phyloP scores from a whole-genome alignment of 495 filamentous ascomycete species.

The Jackrogersella minutella region DNA sequence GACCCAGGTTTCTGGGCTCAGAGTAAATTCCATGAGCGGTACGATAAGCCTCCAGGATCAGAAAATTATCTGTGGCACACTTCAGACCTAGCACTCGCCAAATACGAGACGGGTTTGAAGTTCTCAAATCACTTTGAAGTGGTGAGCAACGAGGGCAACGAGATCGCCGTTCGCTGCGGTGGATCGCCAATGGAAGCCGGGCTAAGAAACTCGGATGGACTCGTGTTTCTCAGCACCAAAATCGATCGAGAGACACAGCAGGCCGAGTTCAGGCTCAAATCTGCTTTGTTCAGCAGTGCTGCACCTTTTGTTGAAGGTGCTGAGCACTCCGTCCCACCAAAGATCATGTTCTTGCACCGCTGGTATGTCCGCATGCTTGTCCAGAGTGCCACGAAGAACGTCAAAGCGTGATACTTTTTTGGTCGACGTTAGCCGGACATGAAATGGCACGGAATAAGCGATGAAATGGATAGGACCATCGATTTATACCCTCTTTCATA shows the following conservation, averaged over 20 bases:
- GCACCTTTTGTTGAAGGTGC: constrained; percentile 49
- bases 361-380: constrained; percentile 65
- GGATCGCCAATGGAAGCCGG: constrained; percentile 67
- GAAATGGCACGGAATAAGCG: neutral
- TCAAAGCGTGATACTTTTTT: constrained; percentile 20
- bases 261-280: constrained; percentile 74
- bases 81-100: constrained; percentile 59
- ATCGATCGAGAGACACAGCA: constrained; percentile 66
- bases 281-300: constrained; percentile 63
- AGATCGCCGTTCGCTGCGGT: constrained; percentile 71
- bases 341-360: constrained; percentile 65
- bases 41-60: constrained; percentile 69
- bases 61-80: constrained; percentile 69
- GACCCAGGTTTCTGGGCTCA: constrained; percentile 68
- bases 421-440: neutral
- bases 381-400: constrained; percentile 30
- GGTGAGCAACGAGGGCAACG: constrained; percentile 66
- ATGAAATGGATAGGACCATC: neutral
- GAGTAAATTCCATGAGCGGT: constrained; percentile 65
- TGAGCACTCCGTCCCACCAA: constrained; percentile 62
- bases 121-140: constrained; percentile 84
- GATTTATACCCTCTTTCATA: neutral
- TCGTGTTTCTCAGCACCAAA: constrained; percentile 72
- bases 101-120: constrained; percentile 68
- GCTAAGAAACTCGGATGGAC: constrained; percentile 68